Conservation (phyloP, 129 eudicot genomes). For the Arctium lappa region DNA sequence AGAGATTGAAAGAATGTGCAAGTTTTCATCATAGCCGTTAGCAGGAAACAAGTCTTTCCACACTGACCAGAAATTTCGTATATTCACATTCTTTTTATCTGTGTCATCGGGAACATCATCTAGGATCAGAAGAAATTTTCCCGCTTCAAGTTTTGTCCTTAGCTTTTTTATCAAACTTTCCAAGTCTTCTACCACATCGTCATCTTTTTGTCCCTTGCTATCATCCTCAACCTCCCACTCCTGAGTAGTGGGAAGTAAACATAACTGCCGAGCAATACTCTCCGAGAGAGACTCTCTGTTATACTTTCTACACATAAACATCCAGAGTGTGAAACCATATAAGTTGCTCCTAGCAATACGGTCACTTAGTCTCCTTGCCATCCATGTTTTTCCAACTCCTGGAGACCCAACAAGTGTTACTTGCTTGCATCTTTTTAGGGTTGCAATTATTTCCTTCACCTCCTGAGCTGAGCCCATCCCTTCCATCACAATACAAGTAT, state of each 20-base stretch:
- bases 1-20: constrained; percentile 5
- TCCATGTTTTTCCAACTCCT: constrained; percentile 52
- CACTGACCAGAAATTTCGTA: constrained; percentile 1
- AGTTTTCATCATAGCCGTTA: not conserved
- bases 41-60: not conserved
- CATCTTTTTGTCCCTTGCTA: not conserved
- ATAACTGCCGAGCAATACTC: constrained; percentile 45
- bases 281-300: constrained; percentile 14
- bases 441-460: not conserved
- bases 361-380: constrained; percentile 30
- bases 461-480: not conserved
- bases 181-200: not conserved
- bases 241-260: constrained; percentile 10
- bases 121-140: constrained; percentile 28
- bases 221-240: constrained; percentile 43
- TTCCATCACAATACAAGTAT: not conserved
- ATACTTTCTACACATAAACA: constrained; percentile 21
- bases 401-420: constrained; percentile 26
- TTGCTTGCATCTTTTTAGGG: not conserved
- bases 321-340: constrained; percentile 31
- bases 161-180: not conserved
- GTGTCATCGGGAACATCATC: constrained; percentile 27
- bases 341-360: not conserved
- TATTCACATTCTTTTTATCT: not conserved
- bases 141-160: not conserved